Evolutionary conservation across 345 rosid species (phyloP), one percentile per base, ranked within the genome.

Genomic region (Aquilaria sinensis): DNA sequence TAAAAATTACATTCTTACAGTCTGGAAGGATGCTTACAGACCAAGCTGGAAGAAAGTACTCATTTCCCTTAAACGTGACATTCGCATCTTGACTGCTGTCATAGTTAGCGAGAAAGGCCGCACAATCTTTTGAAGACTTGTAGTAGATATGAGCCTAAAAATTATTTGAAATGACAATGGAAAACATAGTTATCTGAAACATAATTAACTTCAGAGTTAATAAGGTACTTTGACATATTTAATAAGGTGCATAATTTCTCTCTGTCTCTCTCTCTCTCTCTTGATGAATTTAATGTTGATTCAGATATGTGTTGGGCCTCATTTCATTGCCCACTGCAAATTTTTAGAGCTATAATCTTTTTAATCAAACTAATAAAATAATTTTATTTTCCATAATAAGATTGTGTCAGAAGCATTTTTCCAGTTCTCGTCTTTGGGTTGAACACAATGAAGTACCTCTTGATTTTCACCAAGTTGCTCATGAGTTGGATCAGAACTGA

Each of bases 21-120:
- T 85, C 90, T 12, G 90, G 85, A 46, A 85, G 85, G 58, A 85
- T 82, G 83, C 90, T 85, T 13, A 85, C 87, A 16, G 90, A 85
- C 90, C 90, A 85, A 63, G 91, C 82, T 5, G 91, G 84, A 64
- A 85, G 87, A 63, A 67, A 80, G 72, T 80, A 80, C 5, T 54
- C 41, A 1, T 75, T 70, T 63, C 87, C 84, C 5, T 80, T 78
- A 64, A 82, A 85, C 8, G 72, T 68, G 59, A 78, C 84, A 9
- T 61, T 71, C 14, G 82, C 87, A 61, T 85, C 84, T 58, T 62
- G 57, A 31, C 41, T 57, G 57, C 65, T 68, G 65, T 75, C 84
- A 56, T 62, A 80, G 67, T 85, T 85, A 23, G 91, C 85, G 14
- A 85, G 81, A 71, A 85, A 82, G 10, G 90, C 87, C 46, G 82